These are phyloP conservation scores for Dorcoceras hygrometricum DNA, from an alignment of 257 asterid genomes.

Conservation along the genomic window DNA sequence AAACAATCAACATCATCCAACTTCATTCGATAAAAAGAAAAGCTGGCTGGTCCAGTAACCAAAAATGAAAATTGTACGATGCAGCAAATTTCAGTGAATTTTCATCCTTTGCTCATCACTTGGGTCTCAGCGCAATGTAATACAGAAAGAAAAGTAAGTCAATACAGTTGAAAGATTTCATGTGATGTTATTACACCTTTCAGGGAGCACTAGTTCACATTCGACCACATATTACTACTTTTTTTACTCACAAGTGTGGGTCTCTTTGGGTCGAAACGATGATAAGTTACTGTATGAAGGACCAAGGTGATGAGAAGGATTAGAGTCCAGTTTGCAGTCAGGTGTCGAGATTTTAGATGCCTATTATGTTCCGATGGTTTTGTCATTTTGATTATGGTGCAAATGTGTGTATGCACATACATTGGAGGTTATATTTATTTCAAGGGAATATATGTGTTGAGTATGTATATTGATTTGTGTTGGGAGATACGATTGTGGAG, in stretches of 20 bases:
- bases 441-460: background rate
- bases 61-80: slow-evolving; percentile 5
- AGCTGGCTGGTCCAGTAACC: background rate
- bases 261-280: background rate
- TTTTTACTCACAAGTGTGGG: background rate
- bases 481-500: background rate
- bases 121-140: slow-evolving; percentile 13
- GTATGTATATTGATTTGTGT: background rate
- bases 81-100: slow-evolving; percentile 18
- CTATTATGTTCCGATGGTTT: background rate
- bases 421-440: background rate
- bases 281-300: background rate
- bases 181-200: background rate
- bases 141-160: slow-evolving; percentile 7
- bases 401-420: background rate
- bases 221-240: background rate
- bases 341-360: background rate
- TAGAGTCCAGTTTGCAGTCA: background rate
- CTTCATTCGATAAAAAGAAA: slow-evolving; percentile 24
- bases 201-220: background rate
- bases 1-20: slow-evolving; percentile 20
- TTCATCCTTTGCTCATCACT: slow-evolving; percentile 21
- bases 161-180: background rate
- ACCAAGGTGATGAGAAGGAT: background rate
- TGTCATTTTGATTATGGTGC: background rate